phyloP scores from a whole-genome alignment of 805 yeast species.

The Kluyveromyces dobzhanskii region DNA sequence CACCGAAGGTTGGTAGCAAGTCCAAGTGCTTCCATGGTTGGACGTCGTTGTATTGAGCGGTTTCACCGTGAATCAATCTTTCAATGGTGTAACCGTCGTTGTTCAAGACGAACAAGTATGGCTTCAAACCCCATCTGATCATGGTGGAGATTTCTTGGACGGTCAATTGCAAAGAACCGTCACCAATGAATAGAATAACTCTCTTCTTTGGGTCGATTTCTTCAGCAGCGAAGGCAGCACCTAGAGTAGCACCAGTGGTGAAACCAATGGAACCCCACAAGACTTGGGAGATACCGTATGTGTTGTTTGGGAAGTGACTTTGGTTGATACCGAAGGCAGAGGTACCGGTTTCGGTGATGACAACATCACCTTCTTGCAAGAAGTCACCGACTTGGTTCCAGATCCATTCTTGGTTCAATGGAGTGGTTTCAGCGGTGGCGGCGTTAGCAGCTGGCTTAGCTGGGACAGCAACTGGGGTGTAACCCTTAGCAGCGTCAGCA shows the following conservation, averaged over 20 bases:
- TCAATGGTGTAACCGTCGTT: slow-evolving; percentile 72
- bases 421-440: slow-evolving; percentile 36
- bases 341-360: slow-evolving; percentile 68
- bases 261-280: slow-evolving; percentile 72
- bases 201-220: slow-evolving; percentile 54
- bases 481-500: slow-evolving; percentile 32
- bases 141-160: slow-evolving; percentile 67
- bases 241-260: slow-evolving; percentile 58
- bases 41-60: slow-evolving; percentile 56
- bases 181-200: slow-evolving; percentile 63
- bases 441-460: slow-evolving; percentile 37
- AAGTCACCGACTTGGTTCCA: slow-evolving; percentile 59
- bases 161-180: slow-evolving; percentile 68
- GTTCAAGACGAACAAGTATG: slow-evolving; percentile 61
- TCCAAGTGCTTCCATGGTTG: slow-evolving; percentile 62
- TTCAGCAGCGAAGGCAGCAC: slow-evolving; percentile 62
- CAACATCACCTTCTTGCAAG: slow-evolving; percentile 58
- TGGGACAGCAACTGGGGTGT: slow-evolving; percentile 51
- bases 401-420: slow-evolving; percentile 56
- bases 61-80: slow-evolving; percentile 62
- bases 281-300: slow-evolving; percentile 63
- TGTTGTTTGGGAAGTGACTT: slow-evolving; percentile 53
- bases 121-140: slow-evolving; percentile 57
- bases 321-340: slow-evolving; percentile 65
- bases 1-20: slow-evolving; percentile 43